Evolutionary conservation across 2,329 filamentous ascomycete species (phyloP).

Genomic region (Septoria linicola): DNA sequence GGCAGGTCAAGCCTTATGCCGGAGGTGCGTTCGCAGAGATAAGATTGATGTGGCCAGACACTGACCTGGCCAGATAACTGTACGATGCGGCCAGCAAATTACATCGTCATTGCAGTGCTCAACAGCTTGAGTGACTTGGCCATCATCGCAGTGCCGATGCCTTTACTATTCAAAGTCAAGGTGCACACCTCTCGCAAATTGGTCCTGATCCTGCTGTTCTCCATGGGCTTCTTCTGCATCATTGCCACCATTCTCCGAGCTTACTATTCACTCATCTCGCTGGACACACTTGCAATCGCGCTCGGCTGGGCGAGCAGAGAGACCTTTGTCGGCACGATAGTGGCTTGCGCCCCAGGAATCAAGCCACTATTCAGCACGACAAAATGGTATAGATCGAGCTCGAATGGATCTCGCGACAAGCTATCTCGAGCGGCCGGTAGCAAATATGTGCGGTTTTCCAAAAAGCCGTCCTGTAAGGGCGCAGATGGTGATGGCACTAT

Average conservation of each 20-base stretch:
- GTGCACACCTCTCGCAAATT: slow-evolving; percentile 55
- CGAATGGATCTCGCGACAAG: slow-evolving; percentile 17
- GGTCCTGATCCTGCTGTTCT: slow-evolving; percentile 52
- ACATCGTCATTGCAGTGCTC: slow-evolving; percentile 59
- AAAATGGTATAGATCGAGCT: slow-evolving; percentile 14
- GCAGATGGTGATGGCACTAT: slow-evolving; percentile 13
- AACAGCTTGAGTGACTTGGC: slow-evolving; percentile 61
- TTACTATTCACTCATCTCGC: slow-evolving; percentile 47
- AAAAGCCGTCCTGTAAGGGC: slow-evolving; percentile 10
- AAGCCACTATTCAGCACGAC: slow-evolving; percentile 52
- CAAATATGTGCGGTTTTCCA: slow-evolving; percentile 8
- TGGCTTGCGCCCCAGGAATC: slow-evolving; percentile 55
- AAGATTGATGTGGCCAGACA: neutral
- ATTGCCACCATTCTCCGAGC: slow-evolving; percentile 50
- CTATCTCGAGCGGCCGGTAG: neutral
- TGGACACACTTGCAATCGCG: slow-evolving; percentile 39
- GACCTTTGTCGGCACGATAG: slow-evolving; percentile 53
- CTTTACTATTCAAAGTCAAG: slow-evolving; percentile 52
- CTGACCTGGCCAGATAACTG: neutral
- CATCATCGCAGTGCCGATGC: slow-evolving; percentile 60
- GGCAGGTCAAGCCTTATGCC: slow-evolving; percentile 37
- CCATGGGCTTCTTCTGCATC: slow-evolving; percentile 52
- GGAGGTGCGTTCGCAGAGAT: slow-evolving; percentile 6
- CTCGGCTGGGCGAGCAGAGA: slow-evolving; percentile 57
- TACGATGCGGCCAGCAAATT: slow-evolving; percentile 19